phyloP scores from a whole-genome alignment of 2,329 filamentous ascomycete species.

The Pochonia chlamydosporia region DNA sequence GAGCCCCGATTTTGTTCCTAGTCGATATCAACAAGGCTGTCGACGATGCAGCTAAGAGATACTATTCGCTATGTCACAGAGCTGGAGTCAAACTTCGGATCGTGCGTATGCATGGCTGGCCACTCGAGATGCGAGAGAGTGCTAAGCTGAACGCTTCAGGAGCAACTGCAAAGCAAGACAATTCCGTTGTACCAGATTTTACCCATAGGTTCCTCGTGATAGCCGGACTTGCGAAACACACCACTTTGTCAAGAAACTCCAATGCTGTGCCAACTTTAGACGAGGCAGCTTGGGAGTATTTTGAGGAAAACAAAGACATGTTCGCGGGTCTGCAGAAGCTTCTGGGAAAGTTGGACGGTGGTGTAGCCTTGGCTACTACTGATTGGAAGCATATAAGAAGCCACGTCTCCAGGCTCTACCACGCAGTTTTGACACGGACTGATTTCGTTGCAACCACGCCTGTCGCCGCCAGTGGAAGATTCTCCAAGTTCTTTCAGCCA shows the following conservation, averaged over 20 bases:
- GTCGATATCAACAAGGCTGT: slow-evolving; percentile 43
- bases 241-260: slow-evolving; percentile 8
- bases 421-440: slow-evolving; percentile 27
- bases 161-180: background rate
- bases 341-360: slow-evolving; percentile 25
- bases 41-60: slow-evolving; percentile 38
- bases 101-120: slow-evolving; percentile 36
- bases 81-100: slow-evolving; percentile 28
- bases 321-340: slow-evolving; percentile 31
- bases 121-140: slow-evolving; percentile 28
- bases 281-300: slow-evolving; percentile 36
- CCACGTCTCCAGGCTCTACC: slow-evolving; percentile 30
- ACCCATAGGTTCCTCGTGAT: slow-evolving; percentile 27
- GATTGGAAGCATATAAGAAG: slow-evolving; percentile 24
- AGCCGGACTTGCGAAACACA: slow-evolving; percentile 15
- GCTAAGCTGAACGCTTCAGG: slow-evolving; percentile 19
- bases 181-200: slow-evolving; percentile 21
- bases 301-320: slow-evolving; percentile 21
- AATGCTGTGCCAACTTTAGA: slow-evolving; percentile 33
- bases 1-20: slow-evolving; percentile 35
- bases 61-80: slow-evolving; percentile 29
- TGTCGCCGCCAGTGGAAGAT: slow-evolving; percentile 32
- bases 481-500: slow-evolving; percentile 58
- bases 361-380: slow-evolving; percentile 17
- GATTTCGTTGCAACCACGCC: slow-evolving; percentile 43